Evolutionary conservation across 208 protist species (phyloP).

Genomic region (Wallacemonas sp.): DNA sequence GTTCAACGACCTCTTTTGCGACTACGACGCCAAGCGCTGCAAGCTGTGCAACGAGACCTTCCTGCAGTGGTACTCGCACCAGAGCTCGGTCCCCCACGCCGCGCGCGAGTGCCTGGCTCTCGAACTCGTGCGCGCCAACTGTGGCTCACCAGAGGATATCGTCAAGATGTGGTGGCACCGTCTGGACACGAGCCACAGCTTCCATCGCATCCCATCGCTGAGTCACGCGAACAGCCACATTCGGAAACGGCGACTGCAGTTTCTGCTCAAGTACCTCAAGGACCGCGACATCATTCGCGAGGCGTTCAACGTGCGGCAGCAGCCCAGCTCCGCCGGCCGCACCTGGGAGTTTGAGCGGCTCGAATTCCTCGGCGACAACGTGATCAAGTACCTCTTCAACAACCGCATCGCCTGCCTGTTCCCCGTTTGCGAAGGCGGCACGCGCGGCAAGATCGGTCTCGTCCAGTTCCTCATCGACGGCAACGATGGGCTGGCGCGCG

Average conservation of each 20-base stretch:
- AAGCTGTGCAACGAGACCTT: constrained; percentile 88
- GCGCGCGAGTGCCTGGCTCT: constrained; percentile 76
- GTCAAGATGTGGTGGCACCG: constrained; percentile 70
- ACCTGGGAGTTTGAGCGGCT: constrained; percentile 90
- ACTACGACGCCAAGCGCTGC: constrained; percentile 78
- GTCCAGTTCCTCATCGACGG: constrained; percentile 89
- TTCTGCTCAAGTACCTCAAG: constrained; percentile 77
- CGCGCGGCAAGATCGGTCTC: constrained; percentile 61
- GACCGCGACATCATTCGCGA: constrained; percentile 70
- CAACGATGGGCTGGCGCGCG: constrained; percentile 84
- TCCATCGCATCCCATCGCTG: constrained; percentile 64
- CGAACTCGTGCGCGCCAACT: constrained; percentile 80
- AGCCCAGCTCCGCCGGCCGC: constrained; percentile 42
- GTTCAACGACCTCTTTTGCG: constrained; percentile 79
- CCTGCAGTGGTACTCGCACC: constrained; percentile 75
- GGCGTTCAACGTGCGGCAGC: constrained; percentile 65
- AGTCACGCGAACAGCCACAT: constrained; percentile 72
- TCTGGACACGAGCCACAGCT: constrained; percentile 45
- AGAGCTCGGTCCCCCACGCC: constrained; percentile 58
- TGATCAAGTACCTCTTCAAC: constrained; percentile 88
- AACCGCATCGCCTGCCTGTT: constrained; percentile 68
- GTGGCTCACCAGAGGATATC: constrained; percentile 81
- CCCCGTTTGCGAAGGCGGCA: constrained; percentile 68
- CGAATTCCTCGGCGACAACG: constrained; percentile 86
- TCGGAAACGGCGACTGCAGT: constrained; percentile 75